Evolutionary conservation across 2,329 filamentous ascomycete genomes (phyloP).

Genomic region (Colletotrichum shisoi): DNA sequence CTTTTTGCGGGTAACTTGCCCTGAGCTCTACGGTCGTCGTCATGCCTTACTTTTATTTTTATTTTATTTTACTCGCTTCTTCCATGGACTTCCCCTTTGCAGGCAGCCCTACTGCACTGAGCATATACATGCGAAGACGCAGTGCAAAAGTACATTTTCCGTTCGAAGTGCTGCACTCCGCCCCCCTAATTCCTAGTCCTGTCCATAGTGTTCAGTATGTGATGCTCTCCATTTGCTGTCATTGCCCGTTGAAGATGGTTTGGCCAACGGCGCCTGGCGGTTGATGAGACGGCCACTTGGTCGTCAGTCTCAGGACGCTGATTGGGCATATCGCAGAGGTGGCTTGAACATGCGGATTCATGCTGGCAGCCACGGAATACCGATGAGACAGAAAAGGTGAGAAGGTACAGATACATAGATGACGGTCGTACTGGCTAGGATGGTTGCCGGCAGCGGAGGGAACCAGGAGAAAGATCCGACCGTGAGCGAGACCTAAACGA

Average conservation of each 20-base stretch:
- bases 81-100: background rate
- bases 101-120: background rate
- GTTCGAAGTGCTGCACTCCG: background rate
- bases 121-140: background rate
- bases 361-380: conserved; percentile 21
- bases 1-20: conserved; percentile 7
- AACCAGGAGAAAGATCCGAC: conserved; percentile 2
- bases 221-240: conserved; percentile 15
- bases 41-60: conserved; percentile 1
- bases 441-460: background rate
- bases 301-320: conserved; percentile 39
- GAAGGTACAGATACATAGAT: background rate
- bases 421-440: conserved; percentile 3
- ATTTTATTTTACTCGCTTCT: background rate
- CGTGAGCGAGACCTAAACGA: conserved; percentile 7
- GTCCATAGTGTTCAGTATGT: background rate
- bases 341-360: conserved; percentile 34
- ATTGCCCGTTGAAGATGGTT: conserved; percentile 33
- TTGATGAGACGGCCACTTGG: conserved; percentile 40
- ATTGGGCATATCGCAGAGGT: conserved; percentile 30
- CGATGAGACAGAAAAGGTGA: background rate
- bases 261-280: conserved; percentile 38
- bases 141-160: background rate
- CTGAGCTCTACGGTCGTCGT: conserved; percentile 18
- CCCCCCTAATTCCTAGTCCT: background rate